Base-by-base conservation (phyloP, 305 asterid species). In the Salvia sclarea region DNA sequence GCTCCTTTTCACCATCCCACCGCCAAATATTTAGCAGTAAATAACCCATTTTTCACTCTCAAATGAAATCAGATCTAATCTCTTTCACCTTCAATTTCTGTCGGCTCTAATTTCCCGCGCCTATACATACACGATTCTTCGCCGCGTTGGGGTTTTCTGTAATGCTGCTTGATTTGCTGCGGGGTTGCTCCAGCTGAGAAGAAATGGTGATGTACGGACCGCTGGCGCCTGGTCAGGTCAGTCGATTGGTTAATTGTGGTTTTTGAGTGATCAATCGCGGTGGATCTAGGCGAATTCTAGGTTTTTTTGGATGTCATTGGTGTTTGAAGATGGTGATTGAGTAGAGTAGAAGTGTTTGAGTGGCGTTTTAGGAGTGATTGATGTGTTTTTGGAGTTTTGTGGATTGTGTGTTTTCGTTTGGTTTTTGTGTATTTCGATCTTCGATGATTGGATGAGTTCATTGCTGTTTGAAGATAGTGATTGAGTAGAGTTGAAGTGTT, bases 151-250 rank as follows among this genome's bases (percentile, higher is more conserved):
- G 24, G 54, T 11, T 61, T 54, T 53, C 16, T 12, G 22, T 66
- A 54, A 76, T 76, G 84, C 78, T 56, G 63, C 18, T 66, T 45
- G 47, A 59, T 69, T 49, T 54, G 22, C 3, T 20, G 53, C 71
- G 73, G 72, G 53, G 43, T 35, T 16, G 56, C 35, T 17, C 41
- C 14, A 31, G 0, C 4, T n/a, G n/a, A 6, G 9, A 18, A 17
- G 60, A 68, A 64, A 78, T 85, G 83, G 75, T 87, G 85, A 78
- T 85, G 64, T 85, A 83, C 25, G 94, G 90, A 69, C 94, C 94
- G 20, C 58, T 84, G 75, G 74, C 86, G 58, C 86, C 91, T 68
- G 89, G 89, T 16, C 91, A 87, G 91, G 95, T 87, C 37, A 56
- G 82, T 68, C 58, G 64, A 55, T 66, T 16, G 58, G 13, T 54